These are phyloP conservation scores for Acanthamoeba castellanii DNA, from an alignment of 208 protist genomes.

Conservation along the genomic window DNA sequence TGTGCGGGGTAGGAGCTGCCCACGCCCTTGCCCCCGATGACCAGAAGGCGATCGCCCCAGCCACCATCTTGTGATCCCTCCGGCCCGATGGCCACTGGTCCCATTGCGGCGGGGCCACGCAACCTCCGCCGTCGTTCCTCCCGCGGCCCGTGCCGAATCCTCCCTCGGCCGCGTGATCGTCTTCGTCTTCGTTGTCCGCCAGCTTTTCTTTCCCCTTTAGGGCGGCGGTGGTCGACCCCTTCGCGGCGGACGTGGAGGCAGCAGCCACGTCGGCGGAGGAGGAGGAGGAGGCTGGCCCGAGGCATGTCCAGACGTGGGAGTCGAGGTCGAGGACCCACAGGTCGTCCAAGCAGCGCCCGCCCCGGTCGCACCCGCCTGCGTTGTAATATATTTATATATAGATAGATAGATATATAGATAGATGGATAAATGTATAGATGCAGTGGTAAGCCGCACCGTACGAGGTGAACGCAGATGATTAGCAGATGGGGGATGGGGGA, in stretches of 20 bases:
- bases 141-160: too few species aligned
- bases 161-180: neutral
- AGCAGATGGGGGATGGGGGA: neutral
- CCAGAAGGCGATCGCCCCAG: neutral
- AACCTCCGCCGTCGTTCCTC: neutral
- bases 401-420: too few species aligned
- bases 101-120: neutral
- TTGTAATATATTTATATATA: neutral
- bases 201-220: slow-evolving; percentile 3
- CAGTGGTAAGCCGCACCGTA: too few species aligned
- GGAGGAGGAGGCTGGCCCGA: neutral
- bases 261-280: neutral
- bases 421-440: too few species aligned
- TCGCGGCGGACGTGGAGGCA: neutral
- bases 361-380: slow-evolving; percentile 3
- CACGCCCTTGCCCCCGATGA: slow-evolving; percentile 16
- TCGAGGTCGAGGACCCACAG: slow-evolving; percentile 13
- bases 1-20: neutral
- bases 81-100: neutral
- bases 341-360: slow-evolving; percentile 10
- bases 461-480: neutral
- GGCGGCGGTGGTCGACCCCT: neutral
- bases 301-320: neutral
- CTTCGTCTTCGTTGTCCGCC: neutral
- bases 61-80: slow-evolving; percentile 38